Percentiles rank a stretch among this genome's conserved stretches.
Evolutionary conservation across 495 filamentous ascomycete species (phyloP).

Genomic region (Antarctomyces pellizariae): DNA sequence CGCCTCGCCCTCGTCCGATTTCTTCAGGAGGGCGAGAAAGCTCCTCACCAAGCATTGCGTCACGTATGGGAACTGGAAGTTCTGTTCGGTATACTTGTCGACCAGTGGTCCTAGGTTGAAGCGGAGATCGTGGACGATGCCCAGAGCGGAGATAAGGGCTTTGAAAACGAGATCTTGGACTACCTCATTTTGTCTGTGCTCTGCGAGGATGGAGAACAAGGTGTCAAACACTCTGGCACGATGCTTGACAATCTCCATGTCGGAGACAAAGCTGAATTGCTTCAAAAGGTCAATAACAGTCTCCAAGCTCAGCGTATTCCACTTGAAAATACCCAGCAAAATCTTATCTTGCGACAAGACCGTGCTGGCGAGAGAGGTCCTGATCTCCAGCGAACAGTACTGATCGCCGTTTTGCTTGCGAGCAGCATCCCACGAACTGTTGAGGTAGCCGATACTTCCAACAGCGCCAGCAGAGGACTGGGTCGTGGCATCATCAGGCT

Average conservation of each 20-base stretch:
- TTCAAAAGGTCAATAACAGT: conserved; percentile 52
- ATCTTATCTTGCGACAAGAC: conserved; percentile 84
- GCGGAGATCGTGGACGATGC: conserved; percentile 81
- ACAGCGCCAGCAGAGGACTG: conserved; percentile 19
- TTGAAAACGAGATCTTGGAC: conserved; percentile 85
- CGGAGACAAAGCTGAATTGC: conserved; percentile 75
- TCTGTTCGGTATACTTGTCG: conserved; percentile 69
- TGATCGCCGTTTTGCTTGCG: too few relatives aligned
- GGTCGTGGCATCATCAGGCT: conserved; percentile 69
- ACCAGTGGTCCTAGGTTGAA: conserved; percentile 82
- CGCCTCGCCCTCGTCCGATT: conserved; percentile 54
- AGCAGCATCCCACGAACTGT: conserved; percentile 57
- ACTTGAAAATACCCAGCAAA: conserved; percentile 61
- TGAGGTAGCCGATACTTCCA: conserved; percentile 55
- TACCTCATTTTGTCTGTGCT: conserved; percentile 71
- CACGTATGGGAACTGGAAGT: conserved; percentile 85
- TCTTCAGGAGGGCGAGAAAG: conserved; percentile 57
- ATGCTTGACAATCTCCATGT: conserved; percentile 93
- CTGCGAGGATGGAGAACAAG: conserved; percentile 73
- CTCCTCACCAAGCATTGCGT: conserved; percentile 79
- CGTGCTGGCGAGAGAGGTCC: conserved; percentile 89
- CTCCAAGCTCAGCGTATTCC: conserved; percentile 49
- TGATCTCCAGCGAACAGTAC: conserved; percentile 48
- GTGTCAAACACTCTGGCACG: conserved; percentile 76
- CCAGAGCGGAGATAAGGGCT: conserved; percentile 67